Evolutionary conservation across 257 asterid genomes (phyloP).

Genomic region (Parsonsia alboflavescens): DNA sequence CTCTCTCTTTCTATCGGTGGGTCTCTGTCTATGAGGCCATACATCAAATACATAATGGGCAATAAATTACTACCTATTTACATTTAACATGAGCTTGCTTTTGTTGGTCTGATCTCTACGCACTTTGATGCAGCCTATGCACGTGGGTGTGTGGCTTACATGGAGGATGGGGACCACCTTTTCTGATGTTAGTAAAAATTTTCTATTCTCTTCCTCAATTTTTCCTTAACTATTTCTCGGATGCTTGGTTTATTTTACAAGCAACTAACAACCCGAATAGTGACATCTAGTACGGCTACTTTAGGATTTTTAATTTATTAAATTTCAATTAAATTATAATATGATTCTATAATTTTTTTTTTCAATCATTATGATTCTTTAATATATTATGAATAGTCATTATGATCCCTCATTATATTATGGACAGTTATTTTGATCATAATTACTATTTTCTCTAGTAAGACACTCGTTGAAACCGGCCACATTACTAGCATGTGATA

Average conservation of each 20-base stretch:
- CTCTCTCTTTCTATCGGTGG: background rate
- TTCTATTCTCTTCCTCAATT: background rate
- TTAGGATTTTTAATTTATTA: no score
- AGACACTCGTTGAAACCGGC: no score
- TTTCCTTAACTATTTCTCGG: background rate
- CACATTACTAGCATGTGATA: no score
- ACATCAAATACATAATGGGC: constrained; percentile 8
- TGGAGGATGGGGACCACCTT: constrained; percentile 28
- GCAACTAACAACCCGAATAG: constrained; percentile 10
- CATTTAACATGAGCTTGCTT: constrained; percentile 7
- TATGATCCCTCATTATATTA: no score
- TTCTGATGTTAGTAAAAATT: background rate
- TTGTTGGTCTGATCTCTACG: constrained; percentile 21
- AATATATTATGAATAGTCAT: no score
- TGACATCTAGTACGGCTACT: no score
- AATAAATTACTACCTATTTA: background rate
- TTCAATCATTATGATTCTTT: no score
- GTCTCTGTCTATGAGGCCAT: background rate
- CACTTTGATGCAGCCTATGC: constrained; percentile 33
- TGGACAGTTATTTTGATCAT: no score
- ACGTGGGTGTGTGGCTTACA: constrained; percentile 21
- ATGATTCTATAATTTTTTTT: no score
- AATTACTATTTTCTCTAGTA: no score
- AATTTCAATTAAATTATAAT: no score
- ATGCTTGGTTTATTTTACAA: constrained; percentile 4